phyloP scores from a whole-genome alignment of 1,284 basidiomycete species.

The Ceratobasidium sp. region DNA sequence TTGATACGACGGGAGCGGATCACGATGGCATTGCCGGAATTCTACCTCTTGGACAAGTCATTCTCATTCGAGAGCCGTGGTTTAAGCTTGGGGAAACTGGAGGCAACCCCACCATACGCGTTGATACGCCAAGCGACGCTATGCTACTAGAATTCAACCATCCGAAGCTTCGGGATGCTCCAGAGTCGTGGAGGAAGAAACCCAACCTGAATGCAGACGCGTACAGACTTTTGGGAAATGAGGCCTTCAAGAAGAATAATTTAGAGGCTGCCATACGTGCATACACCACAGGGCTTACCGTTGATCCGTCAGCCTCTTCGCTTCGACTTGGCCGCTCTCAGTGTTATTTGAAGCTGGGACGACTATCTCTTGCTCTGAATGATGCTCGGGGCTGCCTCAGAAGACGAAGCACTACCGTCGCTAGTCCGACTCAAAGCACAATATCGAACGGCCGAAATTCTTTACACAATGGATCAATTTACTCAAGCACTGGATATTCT shows the following conservation, averaged over 20 bases:
- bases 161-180: background rate
- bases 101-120: constrained; percentile 44
- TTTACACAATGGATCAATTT: constrained; percentile 41
- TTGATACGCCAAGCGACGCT: constrained; percentile 49
- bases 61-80: constrained; percentile 50
- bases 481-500: constrained; percentile 32
- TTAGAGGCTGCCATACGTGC: constrained; percentile 17
- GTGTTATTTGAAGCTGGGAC: constrained; percentile 43
- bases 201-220: background rate
- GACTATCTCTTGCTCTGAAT: constrained; percentile 43
- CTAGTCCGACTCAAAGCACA: constrained; percentile 38
- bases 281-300: constrained; percentile 28
- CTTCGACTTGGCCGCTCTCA: constrained; percentile 27
- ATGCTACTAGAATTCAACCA: constrained; percentile 40
- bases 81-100: constrained; percentile 44
- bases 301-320: constrained; percentile 16
- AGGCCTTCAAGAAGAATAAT: constrained; percentile 23
- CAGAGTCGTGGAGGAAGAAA: constrained; percentile 14
- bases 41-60: constrained; percentile 47
- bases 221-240: constrained; percentile 35
- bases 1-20: constrained; percentile 42
- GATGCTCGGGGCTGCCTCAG: constrained; percentile 40
- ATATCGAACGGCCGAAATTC: constrained; percentile 39
- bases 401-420: constrained; percentile 38
- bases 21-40: constrained; percentile 45